phyloP scores from a whole-genome alignment of 768 basidiomycete genomes.

The Calocybe indica region DNA sequence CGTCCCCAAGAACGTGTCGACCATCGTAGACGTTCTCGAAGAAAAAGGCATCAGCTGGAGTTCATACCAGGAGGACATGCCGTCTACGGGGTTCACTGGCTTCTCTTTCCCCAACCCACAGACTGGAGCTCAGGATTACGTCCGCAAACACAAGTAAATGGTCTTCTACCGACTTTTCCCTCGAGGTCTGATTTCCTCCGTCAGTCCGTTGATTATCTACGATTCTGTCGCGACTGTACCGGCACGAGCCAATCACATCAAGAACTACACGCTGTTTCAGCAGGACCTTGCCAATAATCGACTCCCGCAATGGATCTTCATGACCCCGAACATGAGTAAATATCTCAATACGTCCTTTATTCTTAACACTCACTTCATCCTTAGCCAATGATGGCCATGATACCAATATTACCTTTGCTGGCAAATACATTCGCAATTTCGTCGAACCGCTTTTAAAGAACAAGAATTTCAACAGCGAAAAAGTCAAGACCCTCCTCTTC shows the following conservation, averaged over 20 bases:
- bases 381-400: slow-evolving; percentile 54
- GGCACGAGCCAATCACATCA: slow-evolving; percentile 16
- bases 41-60: slow-evolving; percentile 53
- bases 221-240: slow-evolving; percentile 5
- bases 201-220: slow-evolving; percentile 11
- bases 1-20: slow-evolving; percentile 45
- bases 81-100: slow-evolving; percentile 38
- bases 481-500: slow-evolving; percentile 42
- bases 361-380: background rate
- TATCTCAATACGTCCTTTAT: slow-evolving; percentile 3
- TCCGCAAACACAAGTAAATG: slow-evolving; percentile 25
- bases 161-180: background rate
- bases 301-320: slow-evolving; percentile 46
- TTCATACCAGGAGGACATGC: slow-evolving; percentile 56
- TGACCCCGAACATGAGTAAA: slow-evolving; percentile 47
- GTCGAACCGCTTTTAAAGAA: slow-evolving; percentile 45
- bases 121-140: slow-evolving; percentile 20
- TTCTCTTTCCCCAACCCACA: slow-evolving; percentile 24
- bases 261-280: slow-evolving; percentile 58
- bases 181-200: background rate
- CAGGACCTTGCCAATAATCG: slow-evolving; percentile 38
- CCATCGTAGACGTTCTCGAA: slow-evolving; percentile 56
- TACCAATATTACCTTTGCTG: slow-evolving; percentile 43
- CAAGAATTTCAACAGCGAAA: slow-evolving; percentile 43
- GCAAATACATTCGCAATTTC: slow-evolving; percentile 43